phyloP scores from a whole-genome alignment of 495 filamentous ascomycete genomes.

The Rhypophila decipiens region DNA sequence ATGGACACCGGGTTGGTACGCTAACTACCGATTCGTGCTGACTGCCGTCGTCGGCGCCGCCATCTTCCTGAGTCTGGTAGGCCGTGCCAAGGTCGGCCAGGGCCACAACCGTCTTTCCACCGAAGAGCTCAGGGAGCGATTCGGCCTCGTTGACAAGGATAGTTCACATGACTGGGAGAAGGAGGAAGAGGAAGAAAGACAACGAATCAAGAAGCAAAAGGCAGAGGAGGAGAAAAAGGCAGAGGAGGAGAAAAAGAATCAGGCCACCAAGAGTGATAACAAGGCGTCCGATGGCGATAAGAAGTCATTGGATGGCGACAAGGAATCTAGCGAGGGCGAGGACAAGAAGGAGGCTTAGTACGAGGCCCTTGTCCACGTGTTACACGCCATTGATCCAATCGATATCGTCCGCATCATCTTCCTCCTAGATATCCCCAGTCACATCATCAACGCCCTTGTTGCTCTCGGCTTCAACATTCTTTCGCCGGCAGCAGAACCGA shows the following conservation, averaged over 20 bases:
- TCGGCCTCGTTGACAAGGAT: conserved; percentile 29
- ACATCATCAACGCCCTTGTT: too few relatives aligned
- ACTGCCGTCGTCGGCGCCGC: conserved; percentile 87
- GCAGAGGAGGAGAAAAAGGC: conserved; percentile 29
- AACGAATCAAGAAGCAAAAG: conserved; percentile 25
- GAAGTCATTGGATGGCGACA: not conserved
- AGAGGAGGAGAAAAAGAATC: conserved; percentile 18
- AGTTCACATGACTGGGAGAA: conserved; percentile 37
- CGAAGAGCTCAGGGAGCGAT: conserved; percentile 54
- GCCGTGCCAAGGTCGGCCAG: conserved; percentile 75
- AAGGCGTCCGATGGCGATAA: conserved; percentile 2
- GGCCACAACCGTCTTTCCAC: conserved; percentile 36
- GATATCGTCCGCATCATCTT: too few relatives aligned
- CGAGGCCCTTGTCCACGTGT: too few relatives aligned
- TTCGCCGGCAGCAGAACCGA: too few relatives aligned
- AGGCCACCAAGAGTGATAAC: conserved; percentile 15
- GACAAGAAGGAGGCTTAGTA: too few relatives aligned
- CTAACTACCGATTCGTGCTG: conserved; percentile 88
- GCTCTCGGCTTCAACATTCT: too few relatives aligned
- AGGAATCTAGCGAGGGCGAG: too few relatives aligned
- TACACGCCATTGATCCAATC: too few relatives aligned
- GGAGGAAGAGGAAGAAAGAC: conserved; percentile 28
- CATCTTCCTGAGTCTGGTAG: conserved; percentile 81
- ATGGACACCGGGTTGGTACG: conserved; percentile 90
- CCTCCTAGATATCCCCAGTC: too few relatives aligned